Evolutionary conservation across 106 monocot species (phyloP).

Genomic region (Platanthera guangdongensis): DNA sequence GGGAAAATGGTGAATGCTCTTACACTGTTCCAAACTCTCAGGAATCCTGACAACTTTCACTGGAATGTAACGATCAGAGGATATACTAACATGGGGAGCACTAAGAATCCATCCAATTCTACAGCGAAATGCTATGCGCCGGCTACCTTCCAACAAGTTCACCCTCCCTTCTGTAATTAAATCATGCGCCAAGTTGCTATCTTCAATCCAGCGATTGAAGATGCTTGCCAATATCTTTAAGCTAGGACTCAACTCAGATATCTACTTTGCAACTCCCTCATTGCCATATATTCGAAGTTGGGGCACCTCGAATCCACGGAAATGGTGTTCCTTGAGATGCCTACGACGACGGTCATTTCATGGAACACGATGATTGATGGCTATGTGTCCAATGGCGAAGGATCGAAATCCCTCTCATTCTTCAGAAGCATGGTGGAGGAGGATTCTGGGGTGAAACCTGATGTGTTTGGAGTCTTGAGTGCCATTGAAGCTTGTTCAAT

Average conservation of each 20-base stretch:
- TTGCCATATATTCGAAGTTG: constrained; percentile 48
- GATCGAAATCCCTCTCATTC: constrained; percentile 23
- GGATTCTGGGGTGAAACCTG: constrained; percentile 18
- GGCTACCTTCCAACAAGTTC: constrained; percentile 38
- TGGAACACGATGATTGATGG: constrained; percentile 78
- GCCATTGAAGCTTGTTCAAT: constrained; percentile 46
- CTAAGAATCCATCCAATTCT: constrained; percentile 45
- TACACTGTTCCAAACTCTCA: constrained; percentile 17
- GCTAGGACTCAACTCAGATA: constrained; percentile 51
- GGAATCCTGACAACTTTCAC: constrained; percentile 36
- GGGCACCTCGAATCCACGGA: constrained; percentile 35
- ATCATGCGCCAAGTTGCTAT: constrained; percentile 29
- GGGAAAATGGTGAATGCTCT: constrained; percentile 40
- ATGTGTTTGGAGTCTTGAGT: constrained; percentile 32
- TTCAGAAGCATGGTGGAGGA: constrained; percentile 44
- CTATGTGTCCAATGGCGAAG: constrained; percentile 33
- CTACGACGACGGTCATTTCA: constrained; percentile 41
- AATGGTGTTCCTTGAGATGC: constrained; percentile 74
- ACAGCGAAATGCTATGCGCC: constrained; percentile 34
- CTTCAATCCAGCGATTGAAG: constrained; percentile 21
- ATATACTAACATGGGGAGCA: constrained; percentile 26
- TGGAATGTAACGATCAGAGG: constrained; percentile 73
- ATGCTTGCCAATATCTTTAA: constrained; percentile 50
- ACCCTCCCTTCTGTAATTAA: constrained; percentile 78
- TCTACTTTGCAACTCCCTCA: constrained; percentile 69